Conservation (phyloP, 768 basidiomycete genomes). For the Mrakia blollopis region DNA sequence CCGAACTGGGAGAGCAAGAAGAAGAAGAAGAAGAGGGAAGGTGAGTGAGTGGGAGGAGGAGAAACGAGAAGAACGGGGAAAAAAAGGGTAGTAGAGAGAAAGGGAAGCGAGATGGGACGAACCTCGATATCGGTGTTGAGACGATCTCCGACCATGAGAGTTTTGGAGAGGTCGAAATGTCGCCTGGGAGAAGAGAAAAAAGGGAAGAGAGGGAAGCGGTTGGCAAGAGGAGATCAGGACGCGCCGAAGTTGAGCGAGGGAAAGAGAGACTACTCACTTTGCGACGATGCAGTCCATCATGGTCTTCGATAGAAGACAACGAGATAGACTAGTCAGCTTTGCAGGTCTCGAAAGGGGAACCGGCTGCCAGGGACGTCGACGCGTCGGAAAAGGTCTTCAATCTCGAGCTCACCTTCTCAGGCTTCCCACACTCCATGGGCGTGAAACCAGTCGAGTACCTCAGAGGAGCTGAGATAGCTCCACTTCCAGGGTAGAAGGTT, state of each 20-base stretch:
- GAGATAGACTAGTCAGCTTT: background rate
- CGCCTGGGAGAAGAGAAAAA: conserved; percentile 52
- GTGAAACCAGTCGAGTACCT: conserved; percentile 60
- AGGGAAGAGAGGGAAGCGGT: background rate
- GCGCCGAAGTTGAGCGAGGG: background rate
- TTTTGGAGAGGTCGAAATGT: conserved; percentile 73
- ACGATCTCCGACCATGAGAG: conserved; percentile 94
- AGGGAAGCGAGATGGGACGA: background rate
- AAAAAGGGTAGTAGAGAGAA: background rate
- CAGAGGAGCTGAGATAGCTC: conserved; percentile 76
- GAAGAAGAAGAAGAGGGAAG: background rate
- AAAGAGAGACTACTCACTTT: conserved; percentile 49
- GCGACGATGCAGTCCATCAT: conserved; percentile 92
- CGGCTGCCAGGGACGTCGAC: no score
- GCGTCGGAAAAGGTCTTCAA: no score
- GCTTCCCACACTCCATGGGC: conserved; percentile 49
- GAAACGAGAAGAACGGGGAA: background rate
- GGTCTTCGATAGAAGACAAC: conserved; percentile 45
- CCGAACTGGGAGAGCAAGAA: conserved; percentile 67
- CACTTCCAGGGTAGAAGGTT: conserved; percentile 75
- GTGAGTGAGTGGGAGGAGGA: no score
- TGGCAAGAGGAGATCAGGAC: background rate
- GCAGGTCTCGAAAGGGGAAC: conserved; percentile 44
- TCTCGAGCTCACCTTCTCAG: conserved; percentile 44
- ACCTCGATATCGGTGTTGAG: conserved; percentile 80